Base-by-base conservation (phyloP, 192 early-diverging fungal species). In the Backusella tarrabulga region DNA sequence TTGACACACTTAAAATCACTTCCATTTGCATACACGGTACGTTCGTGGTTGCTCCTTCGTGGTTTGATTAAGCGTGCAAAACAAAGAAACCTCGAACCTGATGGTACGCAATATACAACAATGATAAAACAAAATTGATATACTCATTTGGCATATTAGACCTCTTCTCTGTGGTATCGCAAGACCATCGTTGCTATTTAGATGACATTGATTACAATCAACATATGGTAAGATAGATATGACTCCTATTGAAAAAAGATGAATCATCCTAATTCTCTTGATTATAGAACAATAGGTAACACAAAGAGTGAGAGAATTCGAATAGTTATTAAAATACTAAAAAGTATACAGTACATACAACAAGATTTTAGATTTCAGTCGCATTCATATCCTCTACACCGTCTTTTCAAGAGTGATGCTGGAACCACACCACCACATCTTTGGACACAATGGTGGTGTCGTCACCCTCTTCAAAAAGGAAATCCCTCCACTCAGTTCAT, bases 201-300 rank as follows among this genome's bases (percentile, higher is more conserved):
- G 86, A 87, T 63, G 86, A 87, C 73, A 77, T 87, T 8, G 86
- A 87, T 56, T 85, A 85, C 46, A 87, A 87, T 32, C 79, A 79
- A 56, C 86, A 87, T 69, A 85, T 87, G 81, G 84, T 83, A 77
- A 84, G 79, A 40, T 40, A 32, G 40, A 12, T 26, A 60, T 66
- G 19, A 66, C 34, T 2, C 32, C 2, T 32, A 32, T 32, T 38
- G n/a, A 50, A 50, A 50, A 34, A 34, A 15, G 68, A 76, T 38
- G 52, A 36, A 29, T 71, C 41, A 66, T 75, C 40, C 3, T 60
- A 56, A 29, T 46, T 44, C 26, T 34, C 32, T 40, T 73, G 26
- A 12, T 23, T 26, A 41, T 73, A 76, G 72, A 77, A 77, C 35
- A 79, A 79, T 52, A 68, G 72, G 78, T 79, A 79, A 73, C 29